phyloP scores from a whole-genome alignment of 2,329 filamentous ascomycete genomes.

The Cadophora sp. region DNA sequence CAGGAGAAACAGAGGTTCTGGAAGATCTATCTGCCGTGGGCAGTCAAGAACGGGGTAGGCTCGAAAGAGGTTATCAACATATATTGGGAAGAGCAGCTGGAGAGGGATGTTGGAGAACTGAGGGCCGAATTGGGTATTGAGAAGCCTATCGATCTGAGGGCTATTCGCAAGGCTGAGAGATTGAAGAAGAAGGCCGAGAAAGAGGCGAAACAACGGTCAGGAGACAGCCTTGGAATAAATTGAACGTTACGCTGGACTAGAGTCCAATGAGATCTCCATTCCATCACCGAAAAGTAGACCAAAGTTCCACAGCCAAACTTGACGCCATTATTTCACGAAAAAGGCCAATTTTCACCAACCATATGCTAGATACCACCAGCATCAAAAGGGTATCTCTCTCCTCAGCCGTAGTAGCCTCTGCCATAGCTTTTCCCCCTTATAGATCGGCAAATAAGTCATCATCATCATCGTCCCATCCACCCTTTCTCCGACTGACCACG shows the following conservation, averaged over 20 bases:
- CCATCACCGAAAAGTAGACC: not conserved
- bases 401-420: not conserved
- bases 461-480: constrained; percentile 84
- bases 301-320: not conserved
- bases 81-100: constrained; percentile 95
- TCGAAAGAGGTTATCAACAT: constrained; percentile 89
- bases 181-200: constrained; percentile 72
- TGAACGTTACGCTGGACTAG: constrained; percentile 23
- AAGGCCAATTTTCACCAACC: not conserved
- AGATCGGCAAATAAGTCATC: constrained; percentile 71
- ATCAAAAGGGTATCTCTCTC: constrained; percentile 1
- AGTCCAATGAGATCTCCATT: constrained; percentile 10
- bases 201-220: constrained; percentile 49
- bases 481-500: constrained; percentile 83
- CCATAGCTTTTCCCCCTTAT: constrained; percentile 40
- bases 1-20: constrained; percentile 72
- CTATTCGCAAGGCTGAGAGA: constrained; percentile 73
- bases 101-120: constrained; percentile 80
- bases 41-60: constrained; percentile 78
- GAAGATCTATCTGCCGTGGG: constrained; percentile 86
- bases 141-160: constrained; percentile 83
- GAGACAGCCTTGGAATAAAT: constrained; percentile 40
- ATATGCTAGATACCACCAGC: constrained; percentile 11
- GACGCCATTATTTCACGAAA: constrained; percentile 2
- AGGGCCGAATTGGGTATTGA: constrained; percentile 81